Evolutionary conservation across 306 rosid genomes (phyloP), one percentile per base, ranked within the genome.

Genomic region (Cicer judaicum): DNA sequence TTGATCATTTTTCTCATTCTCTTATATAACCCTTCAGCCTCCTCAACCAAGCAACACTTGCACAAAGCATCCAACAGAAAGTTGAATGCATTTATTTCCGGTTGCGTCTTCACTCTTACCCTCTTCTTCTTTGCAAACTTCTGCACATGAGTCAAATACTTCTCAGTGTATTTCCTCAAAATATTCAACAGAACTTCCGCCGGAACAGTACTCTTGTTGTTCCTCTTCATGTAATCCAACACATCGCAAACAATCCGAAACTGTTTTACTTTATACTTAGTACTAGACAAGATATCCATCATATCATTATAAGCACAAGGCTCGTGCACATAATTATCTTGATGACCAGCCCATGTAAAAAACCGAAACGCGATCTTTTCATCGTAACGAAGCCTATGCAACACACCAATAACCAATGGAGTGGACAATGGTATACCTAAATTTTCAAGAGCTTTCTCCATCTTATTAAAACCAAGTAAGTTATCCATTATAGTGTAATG

Each of bases 171-270:
- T 14, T 75, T 85, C 65, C 84, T 88, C 90, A 93, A 81, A 82
- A 93, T 85, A n/a, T 57, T 81, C 77, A 88, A 38, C 14, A 93
- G 84, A 72, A 87, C 85, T 50, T 93, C 96, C 21, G 83, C 64
- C 4, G 94, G 98, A 81, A 91, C 88, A 0, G 42, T 70, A 52
- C 63, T 84, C 85, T 84, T 89, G 76, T 77, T 64, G 67, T 88
- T 87, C 87, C 97, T 88, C 88, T 91, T 93, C 98, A 89, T 88
- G 48, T 91, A 89, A 53, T 93, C 98, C 85, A 93, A 81, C 29
- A 91, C 13, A 29, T 91, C 96, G 13, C 97, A 91, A 67, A 93
- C 92, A 39, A 93, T 86, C 70, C 97, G 81, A 79, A 93, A 93
- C 85, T 89, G 97, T 83, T 85, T 93, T 8, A 86, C 87, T 79